Base-by-base conservation (phyloP, 2,329 filamentous ascomycete genomes). In the Sclerotinia glacialis region DNA sequence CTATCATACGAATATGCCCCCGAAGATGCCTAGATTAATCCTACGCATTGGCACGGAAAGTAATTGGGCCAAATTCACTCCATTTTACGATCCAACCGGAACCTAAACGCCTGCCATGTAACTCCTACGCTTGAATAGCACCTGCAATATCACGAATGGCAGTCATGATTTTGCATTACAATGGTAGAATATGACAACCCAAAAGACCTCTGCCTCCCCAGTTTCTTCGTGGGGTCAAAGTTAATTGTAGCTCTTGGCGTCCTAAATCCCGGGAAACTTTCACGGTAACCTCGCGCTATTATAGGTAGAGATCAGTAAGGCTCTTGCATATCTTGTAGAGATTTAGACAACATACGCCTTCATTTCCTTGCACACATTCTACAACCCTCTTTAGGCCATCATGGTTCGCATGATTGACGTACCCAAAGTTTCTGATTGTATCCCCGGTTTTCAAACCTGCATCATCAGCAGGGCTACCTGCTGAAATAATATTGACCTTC, bases 141-240 rank as follows among this genome's bases (percentile, higher is more conserved):
- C n/a, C 21, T 47, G 11, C n/a, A n/a, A 62, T 55, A 37, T 14
- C 11, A 53, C 54, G 21, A 56, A 56, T 50, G 21, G 46, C 21
- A 47, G n/a, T 21, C 44, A 26, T 5, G 37, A 34, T 37, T 49
- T 40, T 37, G 40, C 21, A 49, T 84, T 81, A 96, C 66, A 96
- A 72, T 34, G 92, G 92, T 71, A 97, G 79, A 70, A 98, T 85
- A 80, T 97, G 93, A 77, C 94, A 99, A 65, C 94, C 94, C 73
- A 99, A 80, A 77, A 96, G 80, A 16, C 94, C 95, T 77, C 92
- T 84, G 40, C 95, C 95, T 71, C 94, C 94, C 94, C 95, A 99
- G 75, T 93, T 83, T 54, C 86, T 85, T 72, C 86, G 85, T 64
- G 94, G 94, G 58, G 83, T 91, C 70, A 99, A 79, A 70, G 85